A percentile compares a stretch with the other conserved stretches of the same genome.
Evolutionary conservation across 2,329 filamentous ascomycete species (phyloP).

Genomic region (Xenoacremonium recifei): DNA sequence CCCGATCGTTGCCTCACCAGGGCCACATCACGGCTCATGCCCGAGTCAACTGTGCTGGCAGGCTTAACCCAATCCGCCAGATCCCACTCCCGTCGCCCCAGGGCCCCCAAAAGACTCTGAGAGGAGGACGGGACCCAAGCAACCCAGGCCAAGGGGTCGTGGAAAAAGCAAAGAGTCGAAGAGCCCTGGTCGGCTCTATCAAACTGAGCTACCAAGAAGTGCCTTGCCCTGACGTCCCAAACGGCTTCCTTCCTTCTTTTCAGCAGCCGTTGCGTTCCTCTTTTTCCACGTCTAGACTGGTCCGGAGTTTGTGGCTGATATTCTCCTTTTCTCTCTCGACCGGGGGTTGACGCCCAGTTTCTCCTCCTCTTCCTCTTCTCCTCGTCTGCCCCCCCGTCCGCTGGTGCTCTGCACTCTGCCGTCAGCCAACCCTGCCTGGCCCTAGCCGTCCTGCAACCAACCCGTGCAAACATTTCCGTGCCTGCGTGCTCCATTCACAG

Average conservation of each 20-base stretch:
- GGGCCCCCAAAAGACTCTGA: too few relatives aligned
- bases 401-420: slow-evolving; percentile 8
- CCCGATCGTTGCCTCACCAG: slow-evolving; percentile 3
- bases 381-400: slow-evolving; percentile 6
- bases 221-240: slow-evolving; percentile 22
- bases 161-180: slow-evolving; percentile 26
- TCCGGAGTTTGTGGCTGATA: slow-evolving; percentile 20
- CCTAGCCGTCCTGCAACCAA: slow-evolving; percentile 13
- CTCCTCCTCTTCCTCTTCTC: slow-evolving; percentile 2
- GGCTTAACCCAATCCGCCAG: slow-evolving; percentile 24
- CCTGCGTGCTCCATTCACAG: too few relatives aligned
- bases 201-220: slow-evolving; percentile 13
- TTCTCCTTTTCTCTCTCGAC: slow-evolving; percentile 5
- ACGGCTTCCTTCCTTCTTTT: slow-evolving; percentile 24
- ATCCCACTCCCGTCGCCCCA: slow-evolving; percentile 20
- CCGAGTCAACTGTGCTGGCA: slow-evolving; percentile 5
- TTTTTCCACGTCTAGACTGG: slow-evolving; percentile 17
- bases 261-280: slow-evolving; percentile 22
- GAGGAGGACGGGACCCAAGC: too few relatives aligned
- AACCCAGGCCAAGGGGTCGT: slow-evolving; percentile 23
- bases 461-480: slow-evolving; percentile 14
- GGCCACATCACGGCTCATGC: slow-evolving; percentile 1
- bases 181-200: slow-evolving; percentile 18
- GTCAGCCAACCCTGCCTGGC: slow-evolving; percentile 4
- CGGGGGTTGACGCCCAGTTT: too few relatives aligned